phyloP scores from a whole-genome alignment of 192 early-diverging fungal genomes.

The Thoreauomyces humboldtii region DNA sequence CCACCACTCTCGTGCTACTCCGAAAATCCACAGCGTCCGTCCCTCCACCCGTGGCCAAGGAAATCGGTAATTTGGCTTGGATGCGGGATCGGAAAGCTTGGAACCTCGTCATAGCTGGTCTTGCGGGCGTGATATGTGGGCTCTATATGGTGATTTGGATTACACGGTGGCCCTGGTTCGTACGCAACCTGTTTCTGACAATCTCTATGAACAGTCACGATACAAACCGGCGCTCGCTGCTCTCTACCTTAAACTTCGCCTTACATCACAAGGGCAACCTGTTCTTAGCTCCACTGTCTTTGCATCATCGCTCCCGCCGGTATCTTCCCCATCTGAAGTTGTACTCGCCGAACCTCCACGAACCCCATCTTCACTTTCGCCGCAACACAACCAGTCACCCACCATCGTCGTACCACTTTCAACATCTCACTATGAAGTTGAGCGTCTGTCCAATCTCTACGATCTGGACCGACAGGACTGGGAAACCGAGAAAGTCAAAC shows the following conservation, averaged over 20 bases:
- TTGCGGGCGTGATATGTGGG: not conserved
- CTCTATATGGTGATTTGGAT: not conserved
- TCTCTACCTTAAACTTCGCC: not conserved
- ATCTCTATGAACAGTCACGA: not conserved
- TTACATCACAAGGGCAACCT: no score
- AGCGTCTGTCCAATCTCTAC: not conserved
- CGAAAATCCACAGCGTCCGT: not conserved
- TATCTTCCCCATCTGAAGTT: not conserved
- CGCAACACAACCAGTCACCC: not conserved
- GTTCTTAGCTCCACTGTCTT: not conserved
- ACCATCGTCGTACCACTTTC: not conserved
- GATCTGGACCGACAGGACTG: slow-evolving; percentile 8
- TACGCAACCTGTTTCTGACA: not conserved
- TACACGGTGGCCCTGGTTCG: not conserved
- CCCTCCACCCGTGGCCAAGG: not conserved
- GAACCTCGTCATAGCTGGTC: not conserved
- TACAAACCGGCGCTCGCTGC: not conserved
- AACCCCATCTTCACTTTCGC: not conserved
- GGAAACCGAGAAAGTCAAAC: slow-evolving; percentile 5
- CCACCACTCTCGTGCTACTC: not conserved
- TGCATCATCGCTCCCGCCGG: not conserved
- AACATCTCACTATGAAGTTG: not conserved
- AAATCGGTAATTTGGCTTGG: no score
- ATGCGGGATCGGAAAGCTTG: not conserved
- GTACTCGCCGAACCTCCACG: not conserved